Evolutionary conservation across 2,329 filamentous ascomycete genomes (phyloP), one percentile per base, ranked within the genome.

Genomic region (Penicillium fuscoglaucum): DNA sequence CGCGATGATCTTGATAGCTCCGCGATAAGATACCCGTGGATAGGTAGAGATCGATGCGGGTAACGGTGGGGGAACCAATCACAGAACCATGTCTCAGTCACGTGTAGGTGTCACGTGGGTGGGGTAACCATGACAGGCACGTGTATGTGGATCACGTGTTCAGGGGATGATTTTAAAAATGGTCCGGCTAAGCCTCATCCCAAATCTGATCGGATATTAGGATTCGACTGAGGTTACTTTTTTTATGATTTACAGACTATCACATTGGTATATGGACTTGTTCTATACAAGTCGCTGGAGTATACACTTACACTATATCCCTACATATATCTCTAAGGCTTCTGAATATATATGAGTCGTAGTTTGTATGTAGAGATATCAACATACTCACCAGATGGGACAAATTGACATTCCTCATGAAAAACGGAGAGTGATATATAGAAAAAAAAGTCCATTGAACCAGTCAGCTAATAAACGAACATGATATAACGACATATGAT

Each of bases 1-100:
- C 7, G 43, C 29, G 45, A 51, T 50, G 46, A 44, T 40, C 26
- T 50, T 51, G 37, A 51, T 55, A 55, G 17, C 45, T 31, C 29
- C 9, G 12, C 28, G 53, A 56, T 56, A 52, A 56, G 53, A 52
- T 56, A 44, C 19, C 19, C 19, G 19, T 15, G 9, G 31, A 29
- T 29, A 19, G 19, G 19, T 19, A 26, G 19, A 31, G 49, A 54
- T 24, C 24, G 6, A 39, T 31, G n/a, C 19, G 19, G 45, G 13
- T 35, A 24, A 40, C 10, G 9, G 26, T 19, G 35, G 12, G 39
- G 39, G 10, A 31, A 35, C 50, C 28, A 52, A 52, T 52, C 19
- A 41, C 21, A 15, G 21, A 6, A 5, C 15, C 28, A 9, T 4
- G 9, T 1, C 0, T 0, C 0, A 4, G 10, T 39, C 52, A 54